Percentiles rank a stretch among this genome's conserved stretches.
Evolutionary conservation across 2,329 filamentous ascomycete species (phyloP).

Genomic region (Hypoxylon sp.): DNA sequence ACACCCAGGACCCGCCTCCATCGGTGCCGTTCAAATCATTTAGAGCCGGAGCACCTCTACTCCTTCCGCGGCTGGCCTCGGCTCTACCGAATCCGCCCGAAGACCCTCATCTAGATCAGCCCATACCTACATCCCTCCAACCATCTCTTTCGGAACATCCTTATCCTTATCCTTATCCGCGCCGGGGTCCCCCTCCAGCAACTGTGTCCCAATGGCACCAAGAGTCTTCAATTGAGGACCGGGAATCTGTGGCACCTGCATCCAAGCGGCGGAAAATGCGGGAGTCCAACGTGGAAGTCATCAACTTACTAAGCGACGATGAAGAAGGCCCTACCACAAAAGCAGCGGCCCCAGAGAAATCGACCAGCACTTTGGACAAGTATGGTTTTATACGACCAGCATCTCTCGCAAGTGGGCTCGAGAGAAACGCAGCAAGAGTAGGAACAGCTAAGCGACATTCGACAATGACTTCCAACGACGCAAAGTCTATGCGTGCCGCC

Average conservation of each 20-base stretch:
- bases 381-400: background rate
- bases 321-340: conserved; percentile 12
- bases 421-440: background rate
- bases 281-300: background rate
- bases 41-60: background rate
- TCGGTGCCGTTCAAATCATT: background rate
- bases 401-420: too few species aligned
- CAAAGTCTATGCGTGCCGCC: conserved; percentile 14
- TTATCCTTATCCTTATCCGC: conserved; percentile 1
- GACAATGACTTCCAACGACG: background rate
- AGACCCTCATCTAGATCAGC: background rate
- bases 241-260: background rate
- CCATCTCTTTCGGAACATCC: conserved; percentile 2
- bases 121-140: background rate
- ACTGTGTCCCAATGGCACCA: conserved; percentile 1
- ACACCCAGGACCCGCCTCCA: background rate
- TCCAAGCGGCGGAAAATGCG: conserved; percentile 27
- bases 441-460: background rate
- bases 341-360: background rate
- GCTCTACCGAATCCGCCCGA: conserved; percentile 5
- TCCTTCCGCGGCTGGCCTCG: background rate
- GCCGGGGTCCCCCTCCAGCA: background rate
- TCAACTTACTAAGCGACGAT: conserved; percentile 35
- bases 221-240: background rate
- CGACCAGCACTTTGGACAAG: background rate